Conservation (phyloP, 805 yeast genomes). For the Lipomyces mesembrius region DNA sequence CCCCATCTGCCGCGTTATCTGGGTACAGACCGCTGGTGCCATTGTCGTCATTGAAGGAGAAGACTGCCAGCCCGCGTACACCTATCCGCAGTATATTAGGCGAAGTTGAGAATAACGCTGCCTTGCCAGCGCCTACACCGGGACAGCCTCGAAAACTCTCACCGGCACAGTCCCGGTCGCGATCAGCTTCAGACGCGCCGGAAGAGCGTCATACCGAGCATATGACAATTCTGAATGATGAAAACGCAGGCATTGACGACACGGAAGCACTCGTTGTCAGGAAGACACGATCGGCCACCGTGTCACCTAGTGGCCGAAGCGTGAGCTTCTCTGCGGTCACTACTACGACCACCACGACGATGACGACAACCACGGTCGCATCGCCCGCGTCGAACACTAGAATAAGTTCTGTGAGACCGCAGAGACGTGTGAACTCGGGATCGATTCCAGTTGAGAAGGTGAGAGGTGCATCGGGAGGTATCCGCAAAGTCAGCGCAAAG, state of each 20-base stretch:
- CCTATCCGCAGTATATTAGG: slow-evolving; percentile 78
- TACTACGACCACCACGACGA: slow-evolving; percentile 30
- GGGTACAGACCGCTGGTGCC: slow-evolving; percentile 32
- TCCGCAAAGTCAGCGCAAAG: slow-evolving; percentile 31
- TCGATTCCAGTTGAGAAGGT: slow-evolving; percentile 14
- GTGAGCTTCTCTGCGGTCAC: slow-evolving; percentile 36
- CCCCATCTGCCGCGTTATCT: slow-evolving; percentile 43
- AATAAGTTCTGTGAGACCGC: slow-evolving; percentile 5
- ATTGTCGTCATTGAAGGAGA: slow-evolving; percentile 10
- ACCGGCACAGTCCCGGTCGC: slow-evolving; percentile 8
- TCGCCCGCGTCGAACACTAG: slow-evolving; percentile 13
- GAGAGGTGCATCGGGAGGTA: slow-evolving; percentile 28
- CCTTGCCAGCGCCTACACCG: slow-evolving; percentile 90
- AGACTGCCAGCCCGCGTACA: slow-evolving; percentile 51
- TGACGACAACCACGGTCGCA: slow-evolving; percentile 24
- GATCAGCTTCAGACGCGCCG: slow-evolving; percentile 15
- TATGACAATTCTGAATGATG: slow-evolving; percentile 8
- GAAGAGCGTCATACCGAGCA: background rate
- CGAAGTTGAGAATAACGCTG: slow-evolving; percentile 66
- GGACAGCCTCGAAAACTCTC: slow-evolving; percentile 87
- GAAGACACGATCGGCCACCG: slow-evolving; percentile 31
- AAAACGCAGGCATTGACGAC: slow-evolving; percentile 6
- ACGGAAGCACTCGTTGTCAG: slow-evolving; percentile 18
- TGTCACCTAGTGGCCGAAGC: slow-evolving; percentile 30
- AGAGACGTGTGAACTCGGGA: slow-evolving; percentile 23